A percentile compares a stretch with the other conserved stretches of the same genome.
Conservation (phyloP, 108 stramenopile genomes). For the Cyclostephanos tholiformis region DNA sequence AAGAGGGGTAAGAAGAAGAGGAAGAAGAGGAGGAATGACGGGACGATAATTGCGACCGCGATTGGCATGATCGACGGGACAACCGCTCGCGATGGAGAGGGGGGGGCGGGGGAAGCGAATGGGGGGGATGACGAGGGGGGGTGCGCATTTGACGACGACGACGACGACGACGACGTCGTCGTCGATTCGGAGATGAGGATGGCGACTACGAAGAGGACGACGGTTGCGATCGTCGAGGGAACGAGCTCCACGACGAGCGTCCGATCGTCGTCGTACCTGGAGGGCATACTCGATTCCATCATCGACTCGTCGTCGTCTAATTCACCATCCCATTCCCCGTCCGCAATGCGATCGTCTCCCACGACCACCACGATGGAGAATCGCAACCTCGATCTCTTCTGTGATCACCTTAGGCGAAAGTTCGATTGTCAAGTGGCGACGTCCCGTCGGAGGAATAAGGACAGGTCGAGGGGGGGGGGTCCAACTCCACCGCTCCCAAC, state of each 20-base stretch:
- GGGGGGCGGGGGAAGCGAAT: neutral
- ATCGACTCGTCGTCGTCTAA: neutral
- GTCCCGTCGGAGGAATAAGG: neutral
- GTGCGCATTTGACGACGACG: too few relatives aligned
- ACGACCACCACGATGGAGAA: too few relatives aligned
- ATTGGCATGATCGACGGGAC: too few relatives aligned
- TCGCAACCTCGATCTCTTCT: constrained; percentile 26
- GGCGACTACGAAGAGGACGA: too few relatives aligned
- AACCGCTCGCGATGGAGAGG: neutral
- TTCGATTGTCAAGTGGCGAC: constrained; percentile 8
- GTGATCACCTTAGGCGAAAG: constrained; percentile 16
- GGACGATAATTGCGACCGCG: neutral
- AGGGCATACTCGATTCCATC: constrained; percentile 20
- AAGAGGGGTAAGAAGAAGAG: constrained; percentile 20
- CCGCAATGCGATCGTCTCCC: too few relatives aligned
- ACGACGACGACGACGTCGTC: too few relatives aligned
- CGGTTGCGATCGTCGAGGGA: neutral
- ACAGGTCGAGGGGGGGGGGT: neutral
- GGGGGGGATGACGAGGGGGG: neutral
- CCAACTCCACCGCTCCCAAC: too few relatives aligned
- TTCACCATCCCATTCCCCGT: too few relatives aligned
- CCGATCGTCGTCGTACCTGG: neutral
- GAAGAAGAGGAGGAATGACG: neutral
- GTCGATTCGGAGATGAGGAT: too few relatives aligned
- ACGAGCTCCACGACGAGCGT: neutral